Conservation (phyloP, 2,329 filamentous ascomycete genomes). For the Tricladium varicosporioides region DNA sequence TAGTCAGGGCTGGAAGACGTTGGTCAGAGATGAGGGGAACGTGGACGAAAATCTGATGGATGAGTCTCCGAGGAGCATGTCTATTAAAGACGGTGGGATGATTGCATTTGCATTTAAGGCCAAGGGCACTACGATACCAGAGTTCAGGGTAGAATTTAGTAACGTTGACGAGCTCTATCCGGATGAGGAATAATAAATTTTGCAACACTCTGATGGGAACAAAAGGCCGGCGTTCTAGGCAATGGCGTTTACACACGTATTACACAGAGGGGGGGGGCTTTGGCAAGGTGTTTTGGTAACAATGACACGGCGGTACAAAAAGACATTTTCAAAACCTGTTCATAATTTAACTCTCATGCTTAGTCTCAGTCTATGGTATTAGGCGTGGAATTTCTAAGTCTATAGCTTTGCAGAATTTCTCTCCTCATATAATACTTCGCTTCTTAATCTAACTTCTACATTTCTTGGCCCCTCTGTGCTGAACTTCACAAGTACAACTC, state of each 20-base stretch:
- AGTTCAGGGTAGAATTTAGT: conserved; percentile 26
- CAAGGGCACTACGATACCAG: conserved; percentile 8
- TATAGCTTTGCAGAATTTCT: conserved; percentile 31
- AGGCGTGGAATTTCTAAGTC: background rate
- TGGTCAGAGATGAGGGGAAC: conserved; percentile 24
- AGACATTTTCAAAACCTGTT: too few species aligned
- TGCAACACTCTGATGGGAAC: background rate
- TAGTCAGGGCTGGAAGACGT: conserved; percentile 46
- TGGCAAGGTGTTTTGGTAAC: too few species aligned
- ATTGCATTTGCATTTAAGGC: conserved; percentile 41
- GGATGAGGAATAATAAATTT: conserved; percentile 16
- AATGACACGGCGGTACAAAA: too few species aligned
- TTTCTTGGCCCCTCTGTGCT: conserved; percentile 48
- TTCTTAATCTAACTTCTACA: conserved; percentile 50
- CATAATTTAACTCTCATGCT: too few species aligned
- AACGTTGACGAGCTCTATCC: conserved; percentile 25
- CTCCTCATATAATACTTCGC: conserved; percentile 49
- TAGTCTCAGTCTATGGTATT: too few species aligned
- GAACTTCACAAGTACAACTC: conserved; percentile 58
- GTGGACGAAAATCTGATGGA: too few species aligned
- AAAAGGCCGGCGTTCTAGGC: background rate
- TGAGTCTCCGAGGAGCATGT: conserved; percentile 34
- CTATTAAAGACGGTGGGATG: conserved; percentile 38
- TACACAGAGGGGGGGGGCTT: too few species aligned
- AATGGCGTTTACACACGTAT: background rate